Conservation (phyloP, 2,329 filamentous ascomycete species). For the Penicillium thymicola region DNA sequence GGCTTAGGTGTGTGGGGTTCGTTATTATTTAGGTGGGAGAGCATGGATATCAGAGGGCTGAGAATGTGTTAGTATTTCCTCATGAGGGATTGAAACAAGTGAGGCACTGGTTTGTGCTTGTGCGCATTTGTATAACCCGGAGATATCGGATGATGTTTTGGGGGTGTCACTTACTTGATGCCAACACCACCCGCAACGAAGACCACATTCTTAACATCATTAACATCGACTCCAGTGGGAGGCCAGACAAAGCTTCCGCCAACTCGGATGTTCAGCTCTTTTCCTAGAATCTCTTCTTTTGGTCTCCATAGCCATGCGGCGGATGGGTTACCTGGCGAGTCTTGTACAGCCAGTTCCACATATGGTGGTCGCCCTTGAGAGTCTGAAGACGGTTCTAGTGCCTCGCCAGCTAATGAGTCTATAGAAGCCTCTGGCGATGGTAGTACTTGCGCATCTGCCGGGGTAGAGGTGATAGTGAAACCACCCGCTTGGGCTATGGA, state of each 20-base stretch:
- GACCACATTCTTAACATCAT: constrained; percentile 57
- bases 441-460: constrained; percentile 51
- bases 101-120: neutral
- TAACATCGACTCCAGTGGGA: constrained; percentile 45
- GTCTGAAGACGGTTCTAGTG: constrained; percentile 20
- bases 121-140: neutral
- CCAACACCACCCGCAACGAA: constrained; percentile 80
- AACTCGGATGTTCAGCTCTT: constrained; percentile 63
- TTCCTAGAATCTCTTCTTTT: constrained; percentile 54
- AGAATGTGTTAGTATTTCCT: neutral
- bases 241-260: constrained; percentile 82
- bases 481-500: constrained; percentile 68
- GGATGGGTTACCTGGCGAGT: constrained; percentile 66
- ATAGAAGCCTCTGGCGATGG: constrained; percentile 22
- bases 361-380: constrained; percentile 45
- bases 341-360: constrained; percentile 76
- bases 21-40: constrained; percentile 53
- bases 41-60: constrained; percentile 70
- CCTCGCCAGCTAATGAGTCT: constrained; percentile 19
- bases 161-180: constrained; percentile 59
- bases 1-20: constrained; percentile 42
- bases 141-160: neutral
- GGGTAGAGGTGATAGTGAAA: constrained; percentile 82
- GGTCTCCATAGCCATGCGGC: constrained; percentile 73
- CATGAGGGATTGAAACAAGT: neutral